Percentiles rank a stretch among this genome's conserved stretches.
These are phyloP conservation scores for Kluyveromyces sp. DNA, from an alignment of 1,139 yeast species.

Conservation along the genomic window DNA sequence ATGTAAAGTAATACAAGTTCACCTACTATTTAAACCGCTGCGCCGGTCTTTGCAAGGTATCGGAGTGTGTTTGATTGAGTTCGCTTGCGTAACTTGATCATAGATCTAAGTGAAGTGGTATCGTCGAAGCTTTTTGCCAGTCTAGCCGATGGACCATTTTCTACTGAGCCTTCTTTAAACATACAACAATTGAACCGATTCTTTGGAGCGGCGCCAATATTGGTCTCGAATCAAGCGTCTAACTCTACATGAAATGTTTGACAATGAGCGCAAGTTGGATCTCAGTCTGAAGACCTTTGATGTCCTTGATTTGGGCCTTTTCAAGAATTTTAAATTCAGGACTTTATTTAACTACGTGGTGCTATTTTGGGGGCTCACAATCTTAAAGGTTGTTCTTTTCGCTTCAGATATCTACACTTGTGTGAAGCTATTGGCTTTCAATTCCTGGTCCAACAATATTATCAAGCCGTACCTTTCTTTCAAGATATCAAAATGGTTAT, in stretches of 20 bases:
- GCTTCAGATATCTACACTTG: conserved; percentile 78
- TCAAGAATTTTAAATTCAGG: conserved; percentile 46
- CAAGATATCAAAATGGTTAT: conserved; percentile 69
- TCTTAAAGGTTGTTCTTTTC: conserved; percentile 52
- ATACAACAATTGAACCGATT: not conserved
- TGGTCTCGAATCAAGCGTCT: not conserved
- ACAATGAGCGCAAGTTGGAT: conserved; percentile 23
- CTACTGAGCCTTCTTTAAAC: not conserved
- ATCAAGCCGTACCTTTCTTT: conserved; percentile 52
- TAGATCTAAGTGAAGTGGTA: too few species aligned
- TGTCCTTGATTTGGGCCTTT: conserved; percentile 39
- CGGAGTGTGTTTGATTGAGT: too few species aligned
- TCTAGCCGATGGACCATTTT: too few species aligned
- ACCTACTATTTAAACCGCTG: not conserved
- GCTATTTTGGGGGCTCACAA: conserved; percentile 42
- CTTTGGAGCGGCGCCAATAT: not conserved
- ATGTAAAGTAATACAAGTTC: not conserved
- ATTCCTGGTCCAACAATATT: conserved; percentile 59
- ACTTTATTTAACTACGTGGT: conserved; percentile 50
- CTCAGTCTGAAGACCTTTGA: conserved; percentile 32
- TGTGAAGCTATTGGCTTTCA: conserved; percentile 64
- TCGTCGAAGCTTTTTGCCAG: too few species aligned
- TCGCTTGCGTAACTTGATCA: too few species aligned
- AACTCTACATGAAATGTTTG: conserved; percentile 13
- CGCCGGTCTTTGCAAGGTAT: not conserved